Evolutionary conservation across 495 filamentous ascomycete species (phyloP), one percentile per base, ranked within the genome.

Genomic region (Aeminium ludgeri): DNA sequence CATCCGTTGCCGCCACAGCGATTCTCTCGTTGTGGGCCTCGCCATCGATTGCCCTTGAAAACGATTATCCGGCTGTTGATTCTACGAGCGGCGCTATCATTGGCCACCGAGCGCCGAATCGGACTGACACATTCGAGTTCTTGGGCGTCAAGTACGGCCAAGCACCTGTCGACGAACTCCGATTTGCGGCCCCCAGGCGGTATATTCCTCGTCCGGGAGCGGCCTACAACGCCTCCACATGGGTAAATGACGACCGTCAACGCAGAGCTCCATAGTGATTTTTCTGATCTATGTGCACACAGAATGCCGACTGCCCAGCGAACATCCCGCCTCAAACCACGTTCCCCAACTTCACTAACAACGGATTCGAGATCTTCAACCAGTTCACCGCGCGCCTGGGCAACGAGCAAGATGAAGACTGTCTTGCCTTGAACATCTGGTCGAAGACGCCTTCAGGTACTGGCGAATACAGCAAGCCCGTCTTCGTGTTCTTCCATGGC

Each of bases 131-230:
- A 10, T 47, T 54, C 7, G 66, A 71, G 50, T 72, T 62, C 46
- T 52, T 72, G 16, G 68, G 67, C 8, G 63, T 72, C 40, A 64
- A 58, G 0, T 70, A 60, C 46, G 67, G 64, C 2, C 37, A 59
- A 36, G 57, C 68, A 6, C 65, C 68, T 4, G 55, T 63, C 6
- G 65, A 61, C 20, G 47, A 57, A 20, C 55, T 69, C 20, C 57
- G 68, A 16, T 70, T 69, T 35, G 61, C 58, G 3, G 42, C 64
- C 4, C 67, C 67, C 4, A 49, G 49, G 23, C 37, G 23, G 17
- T 51, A 53, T 41, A 41, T 33, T 11, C 4, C 23, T 3, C 23
- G 8, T 25, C 23, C 23, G 15, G 33, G 11, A 49, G 28, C 10
- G 34, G 20, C 36, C 10, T 33, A 41, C 32, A 42, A 60, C n/a